Evolutionary conservation across 2,329 filamentous ascomycete genomes (phyloP).

Genomic region (Aspergillus ibericus): DNA sequence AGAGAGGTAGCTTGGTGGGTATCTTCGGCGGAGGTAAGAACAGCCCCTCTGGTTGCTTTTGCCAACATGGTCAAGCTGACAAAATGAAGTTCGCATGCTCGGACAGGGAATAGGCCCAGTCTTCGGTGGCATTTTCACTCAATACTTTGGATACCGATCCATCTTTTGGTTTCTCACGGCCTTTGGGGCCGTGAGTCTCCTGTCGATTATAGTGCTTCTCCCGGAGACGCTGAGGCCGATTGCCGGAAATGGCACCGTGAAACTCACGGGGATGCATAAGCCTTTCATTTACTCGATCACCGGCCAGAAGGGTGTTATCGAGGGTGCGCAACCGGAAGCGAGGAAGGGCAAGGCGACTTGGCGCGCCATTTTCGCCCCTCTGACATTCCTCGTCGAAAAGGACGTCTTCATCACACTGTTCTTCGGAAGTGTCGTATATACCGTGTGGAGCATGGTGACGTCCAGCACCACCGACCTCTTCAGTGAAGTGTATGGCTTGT

Average conservation of each 20-base stretch:
- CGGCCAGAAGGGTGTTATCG: slow-evolving; percentile 12
- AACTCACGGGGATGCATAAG: slow-evolving; percentile 41
- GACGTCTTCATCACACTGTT: slow-evolving; percentile 48
- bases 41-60: neutral
- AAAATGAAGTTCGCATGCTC: slow-evolving; percentile 38
- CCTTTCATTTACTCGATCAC: slow-evolving; percentile 38
- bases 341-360: slow-evolving; percentile 28
- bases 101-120: slow-evolving; percentile 50
- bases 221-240: slow-evolving; percentile 44
- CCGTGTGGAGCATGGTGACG: slow-evolving; percentile 52
- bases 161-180: slow-evolving; percentile 48
- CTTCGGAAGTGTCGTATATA: slow-evolving; percentile 48
- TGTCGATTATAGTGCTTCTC: slow-evolving; percentile 43
- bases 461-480: slow-evolving; percentile 45
- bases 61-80: slow-evolving; percentile 7
- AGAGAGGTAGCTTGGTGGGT: slow-evolving; percentile 43
- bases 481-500: slow-evolving; percentile 34
- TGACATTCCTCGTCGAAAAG: slow-evolving; percentile 47
- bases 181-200: slow-evolving; percentile 34
- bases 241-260: slow-evolving; percentile 42
- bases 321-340: slow-evolving; percentile 13
- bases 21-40: slow-evolving; percentile 39
- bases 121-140: slow-evolving; percentile 40
- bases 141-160: slow-evolving; percentile 39
- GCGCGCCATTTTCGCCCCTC: slow-evolving; percentile 31